Percentiles rank a stretch among this genome's conserved stretches.
These are phyloP conservation scores for Cutaneotrichosporon sp. DNA, from an alignment of 1,284 basidiomycete species.

Conservation along the genomic window DNA sequence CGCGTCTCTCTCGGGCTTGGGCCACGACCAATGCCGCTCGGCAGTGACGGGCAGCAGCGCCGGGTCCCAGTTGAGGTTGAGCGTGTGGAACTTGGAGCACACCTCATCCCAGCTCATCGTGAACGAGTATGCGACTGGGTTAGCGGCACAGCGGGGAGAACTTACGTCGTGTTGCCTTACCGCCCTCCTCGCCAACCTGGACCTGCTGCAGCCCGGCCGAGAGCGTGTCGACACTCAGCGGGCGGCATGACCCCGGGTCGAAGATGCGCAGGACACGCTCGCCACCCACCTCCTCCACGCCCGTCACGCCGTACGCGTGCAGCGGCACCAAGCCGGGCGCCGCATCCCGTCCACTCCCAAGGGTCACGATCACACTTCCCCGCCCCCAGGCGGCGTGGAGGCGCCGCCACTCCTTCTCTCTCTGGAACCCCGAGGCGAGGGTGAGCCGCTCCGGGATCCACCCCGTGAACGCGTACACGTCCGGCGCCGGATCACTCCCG, in stretches of 20 bases:
- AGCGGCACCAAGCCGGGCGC: constrained; percentile 34
- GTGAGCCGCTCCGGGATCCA: constrained; percentile 80
- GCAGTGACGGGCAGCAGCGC: constrained; percentile 59
- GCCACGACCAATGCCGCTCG: constrained; percentile 72
- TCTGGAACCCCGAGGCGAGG: constrained; percentile 63
- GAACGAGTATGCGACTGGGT: constrained; percentile 25
- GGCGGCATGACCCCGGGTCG: constrained; percentile 36
- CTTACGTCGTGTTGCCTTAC: not conserved
- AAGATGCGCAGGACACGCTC: constrained; percentile 40
- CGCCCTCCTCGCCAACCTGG: not conserved
- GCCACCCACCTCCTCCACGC: constrained; percentile 25
- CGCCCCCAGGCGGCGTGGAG: constrained; percentile 28
- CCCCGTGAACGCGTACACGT: constrained; percentile 62
- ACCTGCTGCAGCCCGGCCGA: constrained; percentile 3
- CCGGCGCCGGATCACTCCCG: constrained; percentile 45
- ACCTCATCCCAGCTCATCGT: constrained; percentile 68
- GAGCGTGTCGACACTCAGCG: not conserved
- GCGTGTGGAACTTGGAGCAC: constrained; percentile 71
- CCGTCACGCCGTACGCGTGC: constrained; percentile 51
- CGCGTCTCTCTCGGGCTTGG: constrained; percentile 27
- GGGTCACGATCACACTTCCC: constrained; percentile 72
- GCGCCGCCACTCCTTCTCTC: constrained; percentile 75
- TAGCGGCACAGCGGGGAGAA: not conserved
- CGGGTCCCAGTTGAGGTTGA: constrained; percentile 90
- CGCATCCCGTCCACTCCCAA: constrained; percentile 66